Evolutionary conservation across 352 stramenopile genomes (phyloP).

Genomic region (Globisporangium parvum): DNA sequence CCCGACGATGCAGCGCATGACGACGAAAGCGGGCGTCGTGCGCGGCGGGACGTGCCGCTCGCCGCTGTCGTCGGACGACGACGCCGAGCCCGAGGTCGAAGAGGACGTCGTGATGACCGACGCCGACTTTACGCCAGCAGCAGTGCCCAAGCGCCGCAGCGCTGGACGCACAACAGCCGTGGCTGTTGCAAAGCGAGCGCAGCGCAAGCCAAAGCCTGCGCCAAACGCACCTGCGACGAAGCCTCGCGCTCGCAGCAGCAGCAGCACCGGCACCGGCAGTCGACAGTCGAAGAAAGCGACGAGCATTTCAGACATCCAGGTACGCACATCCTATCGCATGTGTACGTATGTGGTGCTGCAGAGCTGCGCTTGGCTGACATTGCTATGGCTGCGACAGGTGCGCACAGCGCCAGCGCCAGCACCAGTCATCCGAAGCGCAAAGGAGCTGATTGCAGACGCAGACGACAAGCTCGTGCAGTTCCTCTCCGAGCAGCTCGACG

Average conservation of each 20-base stretch:
- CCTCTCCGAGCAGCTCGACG: constrained; percentile 43
- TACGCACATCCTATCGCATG: background rate
- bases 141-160: constrained; percentile 2
- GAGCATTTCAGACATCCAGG: constrained; percentile 3
- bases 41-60: constrained; percentile 36
- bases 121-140: background rate
- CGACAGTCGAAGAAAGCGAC: constrained; percentile 3
- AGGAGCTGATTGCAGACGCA: constrained; percentile 36
- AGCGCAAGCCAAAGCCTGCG: constrained; percentile 7
- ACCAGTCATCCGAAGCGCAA: constrained; percentile 20
- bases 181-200: background rate
- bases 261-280: background rate
- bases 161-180: background rate
- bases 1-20: background rate
- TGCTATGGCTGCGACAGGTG: background rate
- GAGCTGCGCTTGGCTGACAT: background rate
- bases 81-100: background rate
- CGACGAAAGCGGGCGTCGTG: background rate
- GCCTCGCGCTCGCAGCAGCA: background rate
- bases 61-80: constrained; percentile 42
- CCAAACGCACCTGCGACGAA: constrained; percentile 1
- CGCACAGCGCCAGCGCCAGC: background rate
- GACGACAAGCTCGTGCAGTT: constrained; percentile 49
- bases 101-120: constrained; percentile 16
- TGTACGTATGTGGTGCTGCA: background rate